Base-by-base conservation (phyloP, 2,329 filamentous ascomycete genomes). In the Penicillium vulpinum region DNA sequence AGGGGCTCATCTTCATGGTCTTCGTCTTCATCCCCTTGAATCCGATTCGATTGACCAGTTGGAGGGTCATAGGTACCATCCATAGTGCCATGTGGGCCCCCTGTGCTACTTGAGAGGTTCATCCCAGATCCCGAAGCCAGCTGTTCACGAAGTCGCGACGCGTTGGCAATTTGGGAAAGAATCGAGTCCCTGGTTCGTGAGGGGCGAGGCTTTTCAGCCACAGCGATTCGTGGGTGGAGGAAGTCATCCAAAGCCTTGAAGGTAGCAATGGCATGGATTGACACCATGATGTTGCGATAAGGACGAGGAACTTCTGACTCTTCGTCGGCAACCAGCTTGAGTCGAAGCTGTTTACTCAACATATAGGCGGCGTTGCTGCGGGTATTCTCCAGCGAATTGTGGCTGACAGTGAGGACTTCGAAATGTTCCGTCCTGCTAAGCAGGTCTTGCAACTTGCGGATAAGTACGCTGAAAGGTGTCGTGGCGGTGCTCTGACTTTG, bases 231-330 rank as follows among this genome's bases (percentile, higher is more conserved):
- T 8, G 94, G 94, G 36, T 94, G 88, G 41, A 99, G 81, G 73
- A 97, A 99, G 71, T 99, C 94, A 70, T 97, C 94, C 24, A 99
- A 79, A 0, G 93, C 90, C 73, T 97, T 97, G 80, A 99, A 97
- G 0, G 92, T 97, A 2, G 94, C 93, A 68, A 99, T 97, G 16
- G 94, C 94, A 73, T 99, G 94, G 56, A 99, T 99, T 0, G 92
- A 96, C 1, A 99, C 94, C 89, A 97, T 97, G 61, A 99, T 95
- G 64, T 93, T 96, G 22, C 90, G 85, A 71, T 96, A 97, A 0
- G 88, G 82, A 35, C 87, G 84, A 18, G 94, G 94, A 58, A 99
- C 94, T 47, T 94, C 90, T 0, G 92, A 93, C 45, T 92, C 88
- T 2, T 76, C 92, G 64, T 96, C 92, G 1, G 94, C 93, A 36